Evolutionary conservation across 73 alveolate species (phyloP), one percentile per base, ranked within the genome.

Genomic region (Paramecium octaurelia): DNA sequence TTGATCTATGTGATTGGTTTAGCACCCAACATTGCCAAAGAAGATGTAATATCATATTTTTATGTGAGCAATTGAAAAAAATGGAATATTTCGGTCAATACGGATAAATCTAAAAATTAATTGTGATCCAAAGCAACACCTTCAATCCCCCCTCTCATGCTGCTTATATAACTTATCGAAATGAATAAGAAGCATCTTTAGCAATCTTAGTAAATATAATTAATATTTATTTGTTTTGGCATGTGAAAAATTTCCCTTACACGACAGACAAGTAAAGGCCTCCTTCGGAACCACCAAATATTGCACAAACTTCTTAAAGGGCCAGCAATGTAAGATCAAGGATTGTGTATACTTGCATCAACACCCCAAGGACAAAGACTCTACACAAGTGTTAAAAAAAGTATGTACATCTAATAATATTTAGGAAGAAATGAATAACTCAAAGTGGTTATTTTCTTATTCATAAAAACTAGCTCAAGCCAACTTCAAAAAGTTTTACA

Each of bases 281-380:
- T 94, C 97, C 20, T 96, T 95, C 59, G 99, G 99, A 14, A 96
- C 99, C 10, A 95, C 98, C 4, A 96, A 96, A 86, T 96, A 93
- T 88, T 96, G 99, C 85, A 92, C 96, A 27, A 95, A 87, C 85
- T 96, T 95, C 91, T 64, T 96, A 70, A 93, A 93, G 43, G 95
- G 93, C 31, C 94, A 93, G 46, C 60, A 95, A 89, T 96, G 99
- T 43, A 96, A 96, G 85, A 46, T 89, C 21, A 94, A 95, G 48
- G 96, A 96, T 38, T 96, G 99, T 85, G 95, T 96, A 20, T 96
- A 92, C 86, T 92, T 96, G 16, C 99, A 96, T 89, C 88, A 95
- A 31, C 93, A 92, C 80, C 95, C 93, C 18, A 92, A 85, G 27
- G 97, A 95, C 80, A 86, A 93, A 80, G 98, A 96, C 35, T 43